Base-by-base conservation (phyloP, 164 flowering plant genomes). In the Vitis riparia region DNA sequence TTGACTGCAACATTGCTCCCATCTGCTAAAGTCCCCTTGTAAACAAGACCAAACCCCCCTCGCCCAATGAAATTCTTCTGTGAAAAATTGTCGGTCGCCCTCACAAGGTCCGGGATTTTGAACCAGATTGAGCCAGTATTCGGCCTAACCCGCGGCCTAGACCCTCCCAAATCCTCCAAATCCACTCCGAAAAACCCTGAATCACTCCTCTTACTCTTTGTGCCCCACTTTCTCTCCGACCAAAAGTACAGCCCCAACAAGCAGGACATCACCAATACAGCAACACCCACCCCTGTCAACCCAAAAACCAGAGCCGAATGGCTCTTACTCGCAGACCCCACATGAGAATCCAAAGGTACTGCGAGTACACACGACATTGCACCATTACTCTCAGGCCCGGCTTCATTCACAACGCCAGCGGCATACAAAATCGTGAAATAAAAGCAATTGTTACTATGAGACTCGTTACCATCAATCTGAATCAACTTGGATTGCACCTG, bases 21-120 rank as follows among this genome's bases (percentile, higher is more conserved):
- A 82, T 91, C 88, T 0, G 78, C 60, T 48, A 91, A 65, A 12
- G 53, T 67, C 58, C 97, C 97, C 70, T 85, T 87, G 72, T 89
- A 88, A 51, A 91, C 97, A 57, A 85, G 8, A 3, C 97, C 97
- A 69, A 78, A 86, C 11, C 90, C 88, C 1, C 97, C 93, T 67
- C 77, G 74, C 7, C 97, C 92, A 8, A 91, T 80, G 48, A 86
- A 80, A 71, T 86, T 91, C 80, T 72, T 82, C 67, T 72, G 76
- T 4, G 93, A 89, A 70, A 91, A 91, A 8, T 80, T 73, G 51
- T 82, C 72, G 0, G 93, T 91, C 0, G 97, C 92, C 68, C 58
- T 80, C 77, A 83, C 87, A 60, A 91, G 86, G n/a, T 91, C 92
- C 37, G 74, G 68, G 37, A 84, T 77, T 23, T 80, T 79, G 69